These are phyloP conservation scores for Podosphaera xanthii DNA, from an alignment of 2,329 filamentous ascomycete species.

Conservation along the genomic window DNA sequence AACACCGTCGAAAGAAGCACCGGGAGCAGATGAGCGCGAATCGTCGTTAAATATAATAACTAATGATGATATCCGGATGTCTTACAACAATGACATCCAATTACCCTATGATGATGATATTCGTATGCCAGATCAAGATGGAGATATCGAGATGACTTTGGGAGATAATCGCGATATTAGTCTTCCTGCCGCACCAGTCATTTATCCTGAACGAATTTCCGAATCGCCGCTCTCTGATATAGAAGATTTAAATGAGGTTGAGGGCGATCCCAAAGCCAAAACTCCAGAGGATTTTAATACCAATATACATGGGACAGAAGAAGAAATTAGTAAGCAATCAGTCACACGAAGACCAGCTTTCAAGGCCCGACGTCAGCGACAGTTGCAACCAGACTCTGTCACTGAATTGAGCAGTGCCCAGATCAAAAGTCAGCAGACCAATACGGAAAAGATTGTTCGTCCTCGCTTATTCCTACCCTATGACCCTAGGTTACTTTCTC, in stretches of 20 bases:
- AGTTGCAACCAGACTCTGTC: conserved; percentile 55
- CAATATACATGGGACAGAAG: conserved; percentile 32
- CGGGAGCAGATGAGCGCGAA: conserved; percentile 26
- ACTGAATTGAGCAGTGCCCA: conserved; percentile 55
- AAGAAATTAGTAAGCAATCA: conserved; percentile 27
- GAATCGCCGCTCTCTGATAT: conserved; percentile 50
- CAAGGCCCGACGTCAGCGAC: conserved; percentile 55
- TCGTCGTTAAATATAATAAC: conserved; percentile 30
- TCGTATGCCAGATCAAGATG: conserved; percentile 37
- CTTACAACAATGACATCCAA: conserved; percentile 5
- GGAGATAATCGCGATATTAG: conserved; percentile 33
- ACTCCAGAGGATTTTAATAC: conserved; percentile 16
- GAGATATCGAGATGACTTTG: conserved; percentile 38
- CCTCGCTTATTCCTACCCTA: conserved; percentile 63
- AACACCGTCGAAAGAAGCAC: conserved; percentile 28
- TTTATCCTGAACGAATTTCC: conserved; percentile 37
- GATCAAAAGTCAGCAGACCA: conserved; percentile 69
- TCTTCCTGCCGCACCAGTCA: conserved; percentile 24
- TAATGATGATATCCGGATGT: conserved; percentile 12
- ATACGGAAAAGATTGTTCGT: conserved; percentile 70
- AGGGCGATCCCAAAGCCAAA: conserved; percentile 31
- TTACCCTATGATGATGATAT: conserved; percentile 23
- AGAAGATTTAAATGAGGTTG: conserved; percentile 36
- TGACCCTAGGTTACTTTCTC: conserved; percentile 63
- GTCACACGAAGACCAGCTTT: conserved; percentile 47